Evolutionary conservation across 2,329 filamentous ascomycete genomes (phyloP), one percentile per base, ranked within the genome.

Genomic region (Ophiostoma angusticollis): DNA sequence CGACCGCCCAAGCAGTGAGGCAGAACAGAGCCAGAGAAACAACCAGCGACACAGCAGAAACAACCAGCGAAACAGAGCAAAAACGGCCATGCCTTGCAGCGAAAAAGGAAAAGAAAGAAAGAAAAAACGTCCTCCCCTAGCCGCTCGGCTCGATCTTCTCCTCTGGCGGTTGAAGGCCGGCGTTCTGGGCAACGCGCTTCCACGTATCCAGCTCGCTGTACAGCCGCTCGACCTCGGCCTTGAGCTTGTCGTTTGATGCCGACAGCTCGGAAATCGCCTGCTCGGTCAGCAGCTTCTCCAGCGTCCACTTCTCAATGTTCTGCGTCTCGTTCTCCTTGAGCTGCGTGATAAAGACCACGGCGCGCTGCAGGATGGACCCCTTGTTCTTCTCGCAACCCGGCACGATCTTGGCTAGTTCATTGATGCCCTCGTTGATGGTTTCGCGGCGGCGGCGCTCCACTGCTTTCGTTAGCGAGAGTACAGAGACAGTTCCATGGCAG

Each of bases 371-470:
- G 47, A 98, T 96, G 3, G 86, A 93, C 1, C 91, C 91, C 62
- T 98, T 98, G 67, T 98, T 96, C 70, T 96, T 98, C 62, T 98
- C 91, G 53, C 89, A 95, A 12, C 86, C 86, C 0, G 91, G 91
- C 0, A 98, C 91, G 49, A 98, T 93, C 64, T 95, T 96, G 49
- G 89, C 84, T 22, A 98, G 74, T 60, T 96, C 91, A 54, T 95
- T 96, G 51, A 98, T 98, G 35, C 91, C 91, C 61, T 98, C 91
- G 49, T 98, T 98, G 58, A 98, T 98, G 0, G 91, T 95, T 62
- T 98, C 91, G 47, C 91, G 84, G 31, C 91, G 85, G 43, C 91
- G 84, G 44, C 91, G 85, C 63, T 98, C 91, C 45, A 98, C 91
- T 96, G 39, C 12, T 32, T 24, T 11, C 16, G 24, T 28, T 28